Evolutionary conservation across 768 basidiomycete genomes (phyloP).

Genomic region (Mycena metata): DNA sequence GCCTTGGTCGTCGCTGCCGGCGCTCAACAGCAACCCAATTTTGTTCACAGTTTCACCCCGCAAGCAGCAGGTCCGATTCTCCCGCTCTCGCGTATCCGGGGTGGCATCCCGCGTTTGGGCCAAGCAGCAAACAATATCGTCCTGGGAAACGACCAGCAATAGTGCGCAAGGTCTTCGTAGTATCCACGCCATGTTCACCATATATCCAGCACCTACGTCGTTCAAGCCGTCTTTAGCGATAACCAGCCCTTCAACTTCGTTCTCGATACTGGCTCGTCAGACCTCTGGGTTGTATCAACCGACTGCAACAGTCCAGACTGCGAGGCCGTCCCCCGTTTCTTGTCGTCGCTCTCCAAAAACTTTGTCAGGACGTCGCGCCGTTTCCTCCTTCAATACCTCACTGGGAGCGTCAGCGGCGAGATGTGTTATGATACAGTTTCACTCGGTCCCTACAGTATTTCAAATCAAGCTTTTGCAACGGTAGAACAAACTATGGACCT

Average conservation of each 20-base stretch:
- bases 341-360: constrained; percentile 46
- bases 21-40: constrained; percentile 14
- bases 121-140: constrained; percentile 25
- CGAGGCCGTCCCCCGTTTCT: constrained; percentile 57
- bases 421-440: constrained; percentile 61
- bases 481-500: constrained; percentile 60
- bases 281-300: constrained; percentile 68
- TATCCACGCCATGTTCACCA: neutral
- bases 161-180: constrained; percentile 7
- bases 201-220: constrained; percentile 24
- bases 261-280: constrained; percentile 71
- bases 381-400: constrained; percentile 66
- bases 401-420: constrained; percentile 62
- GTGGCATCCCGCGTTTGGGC: constrained; percentile 15
- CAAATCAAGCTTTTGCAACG: constrained; percentile 63
- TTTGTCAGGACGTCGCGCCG: constrained; percentile 47
- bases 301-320: constrained; percentile 63
- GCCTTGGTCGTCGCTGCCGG: neutral
- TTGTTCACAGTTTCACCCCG: too few species aligned
- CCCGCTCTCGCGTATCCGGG: constrained; percentile 16
- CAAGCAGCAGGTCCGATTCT: constrained; percentile 1
- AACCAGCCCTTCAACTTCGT: constrained; percentile 51
- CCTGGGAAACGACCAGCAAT: constrained; percentile 28
- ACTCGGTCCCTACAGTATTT: constrained; percentile 60
- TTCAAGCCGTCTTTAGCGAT: constrained; percentile 53